Conservation (phyloP, 306 rosid genomes). For the Prunus mume region DNA sequence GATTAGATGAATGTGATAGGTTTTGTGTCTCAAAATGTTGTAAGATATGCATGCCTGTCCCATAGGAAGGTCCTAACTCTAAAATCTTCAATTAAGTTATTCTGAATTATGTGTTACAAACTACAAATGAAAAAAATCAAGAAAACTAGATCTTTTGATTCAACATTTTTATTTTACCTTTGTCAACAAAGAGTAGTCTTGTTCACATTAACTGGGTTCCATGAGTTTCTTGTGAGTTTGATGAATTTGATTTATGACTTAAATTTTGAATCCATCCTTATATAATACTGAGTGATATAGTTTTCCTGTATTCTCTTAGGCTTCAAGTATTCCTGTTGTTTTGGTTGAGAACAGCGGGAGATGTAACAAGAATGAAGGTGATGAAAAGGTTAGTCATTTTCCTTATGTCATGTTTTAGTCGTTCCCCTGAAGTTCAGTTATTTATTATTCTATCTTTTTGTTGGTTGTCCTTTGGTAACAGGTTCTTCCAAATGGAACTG, state of each 20-base stretch:
- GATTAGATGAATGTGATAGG: not conserved
- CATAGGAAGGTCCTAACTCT: not conserved
- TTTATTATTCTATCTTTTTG: constrained; percentile 9
- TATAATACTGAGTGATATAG: not conserved
- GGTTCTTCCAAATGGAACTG: constrained; percentile 89
- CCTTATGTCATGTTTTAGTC: constrained; percentile 1
- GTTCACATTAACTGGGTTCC: not conserved
- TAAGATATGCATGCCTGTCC: not conserved
- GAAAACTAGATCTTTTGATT: not conserved
- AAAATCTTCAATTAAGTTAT: not conserved
- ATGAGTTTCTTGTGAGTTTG: not conserved
- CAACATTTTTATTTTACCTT: not conserved
- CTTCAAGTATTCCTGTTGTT: constrained; percentile 61
- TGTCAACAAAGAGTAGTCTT: not conserved
- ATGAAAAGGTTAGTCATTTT: constrained; percentile 72
- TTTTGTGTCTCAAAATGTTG: not conserved
- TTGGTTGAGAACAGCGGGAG: constrained; percentile 95
- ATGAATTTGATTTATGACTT: not conserved
- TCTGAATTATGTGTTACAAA: not conserved
- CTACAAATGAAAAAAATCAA: not conserved
- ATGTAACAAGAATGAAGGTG: constrained; percentile 77
- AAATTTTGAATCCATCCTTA: not conserved
- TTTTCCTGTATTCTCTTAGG: constrained; percentile 38
- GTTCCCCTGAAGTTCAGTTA: not conserved
- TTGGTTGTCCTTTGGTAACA: constrained; percentile 33